Evolutionary conservation across 345 rosid species (phyloP).

Genomic region (Aquilaria malaccensis): DNA sequence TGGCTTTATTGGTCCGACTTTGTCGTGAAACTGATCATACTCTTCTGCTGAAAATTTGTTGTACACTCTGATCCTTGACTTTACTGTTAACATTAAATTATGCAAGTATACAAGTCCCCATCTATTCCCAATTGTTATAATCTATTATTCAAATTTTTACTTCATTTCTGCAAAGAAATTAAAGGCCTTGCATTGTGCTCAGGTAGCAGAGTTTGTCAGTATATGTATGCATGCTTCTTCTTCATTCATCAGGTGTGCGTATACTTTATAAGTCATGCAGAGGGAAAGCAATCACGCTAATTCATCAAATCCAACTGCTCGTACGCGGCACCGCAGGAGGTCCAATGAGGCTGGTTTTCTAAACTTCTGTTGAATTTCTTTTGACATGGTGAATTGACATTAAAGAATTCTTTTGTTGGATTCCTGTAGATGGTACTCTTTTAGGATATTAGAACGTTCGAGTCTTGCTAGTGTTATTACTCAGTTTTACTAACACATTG

Average conservation of each 20-base stretch:
- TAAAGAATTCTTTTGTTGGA: too few relatives aligned
- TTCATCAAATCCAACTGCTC: constrained; percentile 38
- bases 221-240: constrained; percentile 7
- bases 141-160: not conserved
- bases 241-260: not conserved
- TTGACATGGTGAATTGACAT: not conserved
- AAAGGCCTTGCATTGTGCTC: constrained; percentile 2
- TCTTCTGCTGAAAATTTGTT: not conserved
- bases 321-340: constrained; percentile 66
- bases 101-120: too few relatives aligned
- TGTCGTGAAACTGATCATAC: not conserved
- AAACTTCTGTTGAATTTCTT: not conserved
- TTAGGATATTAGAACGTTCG: too few relatives aligned
- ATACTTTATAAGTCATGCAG: constrained; percentile 40
- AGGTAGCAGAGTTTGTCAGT: constrained; percentile 3
- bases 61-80: not conserved
- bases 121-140: too few relatives aligned
- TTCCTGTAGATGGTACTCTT: too few relatives aligned
- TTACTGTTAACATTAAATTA: too few relatives aligned
- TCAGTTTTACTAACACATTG: too few relatives aligned
- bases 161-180: not conserved
- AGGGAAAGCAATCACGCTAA: constrained; percentile 36
- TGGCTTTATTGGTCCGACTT: not conserved
- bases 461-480: too few relatives aligned
- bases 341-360: constrained; percentile 52